A percentile compares a stretch with the other conserved stretches of the same genome.
These are phyloP conservation scores for Sugiyamaella qingdaonensis DNA, from an alignment of 805 yeast species.

Conservation along the genomic window DNA sequence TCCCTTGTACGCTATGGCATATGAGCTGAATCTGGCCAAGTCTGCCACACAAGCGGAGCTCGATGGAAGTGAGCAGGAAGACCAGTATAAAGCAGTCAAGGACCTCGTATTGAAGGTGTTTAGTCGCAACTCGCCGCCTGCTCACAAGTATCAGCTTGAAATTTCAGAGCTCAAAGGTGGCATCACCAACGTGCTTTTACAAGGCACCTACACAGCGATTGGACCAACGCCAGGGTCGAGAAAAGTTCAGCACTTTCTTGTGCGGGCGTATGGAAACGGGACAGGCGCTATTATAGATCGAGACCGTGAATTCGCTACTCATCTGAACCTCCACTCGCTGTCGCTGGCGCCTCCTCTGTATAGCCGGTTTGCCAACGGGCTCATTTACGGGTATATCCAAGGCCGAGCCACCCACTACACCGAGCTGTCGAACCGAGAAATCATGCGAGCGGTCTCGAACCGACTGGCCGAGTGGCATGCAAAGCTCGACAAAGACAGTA, in stretches of 20 bases:
- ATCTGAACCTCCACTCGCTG: conserved; percentile 54
- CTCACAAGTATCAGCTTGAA: conserved; percentile 13
- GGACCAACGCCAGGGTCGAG: background rate
- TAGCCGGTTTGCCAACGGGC: conserved; percentile 67
- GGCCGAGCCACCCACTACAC: conserved; percentile 57
- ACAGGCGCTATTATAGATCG: conserved; percentile 69
- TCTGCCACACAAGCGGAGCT: background rate
- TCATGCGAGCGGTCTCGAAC: conserved; percentile 59
- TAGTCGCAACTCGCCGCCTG: conserved; percentile 2
- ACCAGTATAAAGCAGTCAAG: conserved; percentile 15
- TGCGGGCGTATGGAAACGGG: conserved; percentile 72
- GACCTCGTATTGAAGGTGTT: conserved; percentile 15
- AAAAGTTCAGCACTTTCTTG: conserved; percentile 34
- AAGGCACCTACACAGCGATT: conserved; percentile 21
- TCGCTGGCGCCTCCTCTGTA: conserved; percentile 64
- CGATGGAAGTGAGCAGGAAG: background rate
- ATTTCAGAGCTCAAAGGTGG: conserved; percentile 34
- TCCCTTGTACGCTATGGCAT: conserved; percentile 19
- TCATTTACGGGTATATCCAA: conserved; percentile 62
- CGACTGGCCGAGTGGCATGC: conserved; percentile 70
- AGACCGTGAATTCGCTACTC: conserved; percentile 69
- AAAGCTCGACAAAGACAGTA: conserved; percentile 41
- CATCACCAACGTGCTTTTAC: conserved; percentile 35
- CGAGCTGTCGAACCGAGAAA: conserved; percentile 45
- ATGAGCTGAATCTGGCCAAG: conserved; percentile 10